These are phyloP conservation scores for Podospora pseudoanserina DNA, from an alignment of 495 filamentous ascomycete genomes.

Conservation along the genomic window DNA sequence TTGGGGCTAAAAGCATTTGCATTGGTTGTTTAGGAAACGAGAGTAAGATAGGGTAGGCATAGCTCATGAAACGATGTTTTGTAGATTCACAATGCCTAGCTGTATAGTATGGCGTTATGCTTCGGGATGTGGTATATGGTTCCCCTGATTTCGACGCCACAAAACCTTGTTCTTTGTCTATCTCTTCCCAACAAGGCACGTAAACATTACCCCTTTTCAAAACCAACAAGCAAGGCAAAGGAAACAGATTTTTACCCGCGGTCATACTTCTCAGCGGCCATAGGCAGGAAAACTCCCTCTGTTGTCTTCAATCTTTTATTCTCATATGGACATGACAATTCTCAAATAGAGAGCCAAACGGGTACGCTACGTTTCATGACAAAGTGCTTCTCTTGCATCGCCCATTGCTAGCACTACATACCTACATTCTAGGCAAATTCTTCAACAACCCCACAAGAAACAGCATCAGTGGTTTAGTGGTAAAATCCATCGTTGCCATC, in stretches of 20 bases:
- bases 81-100: neutral
- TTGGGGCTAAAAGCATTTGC: neutral
- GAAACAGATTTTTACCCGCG: no score
- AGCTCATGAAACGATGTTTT: neutral
- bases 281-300: no score
- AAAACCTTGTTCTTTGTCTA: no score
- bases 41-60: neutral
- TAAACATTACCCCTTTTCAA: no score
- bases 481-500: slow-evolving; percentile 54
- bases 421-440: neutral
- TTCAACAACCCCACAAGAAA: slow-evolving; percentile 13
- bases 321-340: no score
- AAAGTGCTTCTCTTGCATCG: neutral
- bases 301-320: no score
- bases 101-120: neutral
- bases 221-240: no score
- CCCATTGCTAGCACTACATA: neutral
- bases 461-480: slow-evolving; percentile 47
- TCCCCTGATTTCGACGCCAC: neutral
- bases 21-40: neutral
- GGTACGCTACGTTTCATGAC: neutral
- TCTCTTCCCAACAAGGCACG: no score
- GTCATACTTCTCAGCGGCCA: no score
- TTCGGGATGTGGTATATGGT: neutral
- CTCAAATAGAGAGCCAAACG: no score